Base-by-base conservation (phyloP, 164 flowering plant genomes). In the Umbellularia californica region DNA sequence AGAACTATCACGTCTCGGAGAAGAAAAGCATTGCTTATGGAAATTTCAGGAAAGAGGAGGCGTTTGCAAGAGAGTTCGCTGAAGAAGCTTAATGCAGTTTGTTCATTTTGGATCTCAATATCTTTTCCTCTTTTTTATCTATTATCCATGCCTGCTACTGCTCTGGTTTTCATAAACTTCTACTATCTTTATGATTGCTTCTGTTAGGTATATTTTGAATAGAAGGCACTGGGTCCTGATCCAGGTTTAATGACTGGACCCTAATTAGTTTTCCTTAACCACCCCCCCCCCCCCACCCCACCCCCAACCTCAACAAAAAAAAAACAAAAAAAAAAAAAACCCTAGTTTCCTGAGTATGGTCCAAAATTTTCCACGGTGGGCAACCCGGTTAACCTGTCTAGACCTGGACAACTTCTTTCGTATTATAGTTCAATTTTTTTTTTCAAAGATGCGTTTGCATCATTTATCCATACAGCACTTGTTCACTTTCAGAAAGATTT, bases 71-170 rank as follows among this genome's bases (percentile, higher is more conserved):
- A 95, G 76, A 83, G 83, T 84, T 77, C 89, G 81, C 99, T 90
- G 70, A 86, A 81, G 80, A 95, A 90, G 80, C 76, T 93, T 69
- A 98, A 93, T 77, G 98, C 93, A 97, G 99, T 95, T 77, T 73
- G 84, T 15, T 66, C 41, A 28, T 66, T 28, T 17, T 67, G 65
- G 25, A 70, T 68, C 52, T 35, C 35, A 28, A 66, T 6, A 66
- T 27, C 69, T 63, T n/a, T 63, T 66, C 20, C 41, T 66, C 27
- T 3, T 3, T 25, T 65, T 13, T 14, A 17, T 25, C 17, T 28
- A 24, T 65, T 28, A 24, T 65, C 25, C 25, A 12, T 25, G 3
- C 6, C 5, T 12, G 13, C 24, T 25, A 5, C 24, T 11, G 17
- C 17, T 52, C 15, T 52, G 58, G 4, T 52, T 52, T 52, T 52